Base-by-base conservation (phyloP, 1,284 basidiomycete genomes). In the Heterobasidion irregulare region DNA sequence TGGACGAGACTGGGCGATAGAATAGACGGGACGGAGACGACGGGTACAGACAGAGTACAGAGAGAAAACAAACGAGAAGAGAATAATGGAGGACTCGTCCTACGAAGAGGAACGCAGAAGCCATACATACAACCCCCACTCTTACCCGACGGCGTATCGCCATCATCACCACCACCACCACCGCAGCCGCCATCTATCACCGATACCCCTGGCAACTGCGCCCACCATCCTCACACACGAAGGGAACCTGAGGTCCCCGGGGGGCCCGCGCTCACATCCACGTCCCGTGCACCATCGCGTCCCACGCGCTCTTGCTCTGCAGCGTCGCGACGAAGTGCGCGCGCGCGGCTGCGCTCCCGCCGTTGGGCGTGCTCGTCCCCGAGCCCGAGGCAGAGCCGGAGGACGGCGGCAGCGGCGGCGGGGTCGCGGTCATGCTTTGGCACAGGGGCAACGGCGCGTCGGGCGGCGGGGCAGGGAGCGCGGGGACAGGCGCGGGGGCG, bases 281-380 rank as follows among this genome's bases (percentile, higher is more conserved):
- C 35, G 61, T 61, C 13, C 64, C 64, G 36, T 65, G 77, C 41
- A 79, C 76, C 53, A 79, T 63, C 3, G 76, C 76, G 56, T 79
- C 77, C 76, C 76, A 79, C 12, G 76, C 75, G 52, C 75, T 75
- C 64, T 78, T 77, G 33, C 70, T 68, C 59, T 76, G 71, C 53
- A 79, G 61, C 32, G 75, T 75, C 65, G 75, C 67, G 58, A 79
- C 59, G 55, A 76, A 78, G 59, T 70, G 75, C 54, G 71, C 69
- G 50, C 67, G 68, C 19, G 2, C 68, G 68, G 10, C 65, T 68
- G 1, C 12, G 35, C 19, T 54, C 43, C 8, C 52, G 41, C 16
- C 58, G 54, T 16, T 49, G 2, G 36, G 18, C 35, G 35, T 16
- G 18, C 33, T 13, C 16, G 49, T 3, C 26, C 26, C 26, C 26